Evolutionary conservation across 1,284 basidiomycete genomes (phyloP).

Genomic region (Prillingera fragicola): DNA sequence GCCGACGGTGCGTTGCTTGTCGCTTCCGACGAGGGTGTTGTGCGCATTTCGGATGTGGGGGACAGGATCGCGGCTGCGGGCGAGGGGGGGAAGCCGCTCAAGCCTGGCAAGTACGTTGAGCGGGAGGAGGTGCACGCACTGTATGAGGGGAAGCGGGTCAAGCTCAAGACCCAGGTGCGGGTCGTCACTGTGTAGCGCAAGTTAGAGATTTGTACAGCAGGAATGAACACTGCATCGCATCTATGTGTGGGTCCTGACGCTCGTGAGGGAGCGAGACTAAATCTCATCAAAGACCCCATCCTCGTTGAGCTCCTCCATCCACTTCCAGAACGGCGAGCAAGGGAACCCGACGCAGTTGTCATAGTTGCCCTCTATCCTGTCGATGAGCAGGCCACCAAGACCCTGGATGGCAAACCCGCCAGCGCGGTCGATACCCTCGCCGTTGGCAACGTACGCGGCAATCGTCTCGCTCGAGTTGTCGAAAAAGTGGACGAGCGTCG

Average conservation of each 20-base stretch:
- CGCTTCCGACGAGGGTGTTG: neutral
- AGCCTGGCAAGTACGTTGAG: slow-evolving; percentile 57
- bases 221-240: slow-evolving; percentile 47
- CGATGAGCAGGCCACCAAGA: slow-evolving; percentile 69
- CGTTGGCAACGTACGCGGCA: slow-evolving; percentile 78
- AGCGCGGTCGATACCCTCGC: slow-evolving; percentile 84
- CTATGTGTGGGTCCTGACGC: too few species aligned
- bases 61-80: neutral
- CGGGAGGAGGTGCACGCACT: slow-evolving; percentile 71
- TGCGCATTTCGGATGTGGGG: neutral
- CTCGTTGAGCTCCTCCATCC: slow-evolving; percentile 43
- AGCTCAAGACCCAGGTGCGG: slow-evolving; percentile 35
- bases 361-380: slow-evolving; percentile 84
- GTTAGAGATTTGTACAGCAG: slow-evolving; percentile 13
- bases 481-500: slow-evolving; percentile 71
- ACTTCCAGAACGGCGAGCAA: slow-evolving; percentile 43
- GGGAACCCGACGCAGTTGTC: slow-evolving; percentile 78
- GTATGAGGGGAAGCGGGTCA: slow-evolving; percentile 52
- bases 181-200: slow-evolving; percentile 34
- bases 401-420: slow-evolving; percentile 93
- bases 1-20: slow-evolving; percentile 2
- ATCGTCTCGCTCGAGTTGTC: slow-evolving; percentile 62
- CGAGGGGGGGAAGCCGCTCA: neutral
- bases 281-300: slow-evolving; percentile 44
- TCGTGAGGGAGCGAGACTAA: too few species aligned